Evolutionary conservation across 164 flowering plant species (phyloP), one percentile per base, ranked within the genome.

Genomic region (Nymphaea thermarum): DNA sequence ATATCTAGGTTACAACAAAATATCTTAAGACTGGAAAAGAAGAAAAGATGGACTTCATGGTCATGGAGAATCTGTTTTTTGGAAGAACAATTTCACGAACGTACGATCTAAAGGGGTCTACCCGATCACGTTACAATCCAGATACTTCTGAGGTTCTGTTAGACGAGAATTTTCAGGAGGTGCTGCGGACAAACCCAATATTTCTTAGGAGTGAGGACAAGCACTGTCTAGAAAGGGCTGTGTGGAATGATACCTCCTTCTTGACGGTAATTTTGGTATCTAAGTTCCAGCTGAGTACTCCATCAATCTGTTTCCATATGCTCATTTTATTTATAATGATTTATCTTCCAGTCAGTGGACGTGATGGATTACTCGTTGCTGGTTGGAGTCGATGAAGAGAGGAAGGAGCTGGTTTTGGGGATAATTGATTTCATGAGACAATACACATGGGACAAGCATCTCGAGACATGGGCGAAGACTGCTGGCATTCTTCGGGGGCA

Each of bases 381-480:
- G 72, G 93, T 90, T 68, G 96, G 96, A 8, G 85, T 90, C 72
- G 96, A 90, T 62, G 81, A 85, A 2, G 85, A 86, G 62, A 66
- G 82, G 14, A 83, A 85, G 63, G 91, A 86, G 79, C 85, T 90
- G 68, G 93, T 90, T 62, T 17, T 90, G 42, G 96, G 96, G 25
- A 88, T 86, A 65, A 90, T 90, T 16, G 93, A 90, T 72, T 88
- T 78, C 76, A 83, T 88, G 91, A 84, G 96, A 70, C 93, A 87
- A 67, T 90, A 88, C 67, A 90, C 96, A 17, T 90, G 96, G 96
- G 96, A 88, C 76, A 90, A 90, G 78, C 96, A 90, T 67, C 69
- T 90, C 69, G 96, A 90, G 84, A 90, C 96, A 42, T 88, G 88
- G 93, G 93, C 86, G 42, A 90, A 88, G 73, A 85, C 91, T 7